Percentiles rank a stretch among this genome's conserved stretches.
These are phyloP conservation scores for Hypomyces perniciosus DNA, from an alignment of 2,329 filamentous ascomycete species.

Conservation along the genomic window DNA sequence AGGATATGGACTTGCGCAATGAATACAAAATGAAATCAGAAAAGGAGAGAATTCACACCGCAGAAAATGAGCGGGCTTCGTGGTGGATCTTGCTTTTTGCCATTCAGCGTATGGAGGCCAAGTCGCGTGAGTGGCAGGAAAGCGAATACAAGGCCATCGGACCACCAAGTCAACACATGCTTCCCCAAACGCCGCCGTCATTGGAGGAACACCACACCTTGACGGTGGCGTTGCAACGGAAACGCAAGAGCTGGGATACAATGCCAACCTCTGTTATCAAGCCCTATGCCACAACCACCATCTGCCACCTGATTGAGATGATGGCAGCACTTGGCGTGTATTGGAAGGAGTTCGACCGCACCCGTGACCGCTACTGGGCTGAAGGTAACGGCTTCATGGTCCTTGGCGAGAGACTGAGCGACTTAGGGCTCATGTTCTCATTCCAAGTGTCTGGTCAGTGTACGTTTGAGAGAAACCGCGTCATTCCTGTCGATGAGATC, in stretches of 20 bases:
- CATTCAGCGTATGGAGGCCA: conserved; percentile 43
- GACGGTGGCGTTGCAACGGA: conserved; percentile 41
- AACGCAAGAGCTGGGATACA: conserved; percentile 44
- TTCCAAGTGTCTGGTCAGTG: conserved; percentile 47
- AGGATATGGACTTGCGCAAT: conserved; percentile 25
- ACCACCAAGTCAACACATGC: conserved; percentile 18
- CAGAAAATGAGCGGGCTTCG: conserved; percentile 50
- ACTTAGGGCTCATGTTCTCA: conserved; percentile 49
- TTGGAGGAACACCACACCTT: conserved; percentile 33
- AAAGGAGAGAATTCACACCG: conserved; percentile 42
- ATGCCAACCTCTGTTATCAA: conserved; percentile 43
- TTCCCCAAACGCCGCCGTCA: conserved; percentile 20
- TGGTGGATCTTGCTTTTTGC: conserved; percentile 47
- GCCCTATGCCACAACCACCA: conserved; percentile 49
- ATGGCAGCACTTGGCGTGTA: conserved; percentile 49
- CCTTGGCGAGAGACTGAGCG: conserved; percentile 38
- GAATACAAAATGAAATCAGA: conserved; percentile 19
- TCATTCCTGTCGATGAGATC: conserved; percentile 47
- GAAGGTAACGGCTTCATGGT: conserved; percentile 51
- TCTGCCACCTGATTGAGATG: conserved; percentile 50
- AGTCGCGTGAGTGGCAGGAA: conserved; percentile 42
- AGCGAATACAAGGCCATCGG: conserved; percentile 23
- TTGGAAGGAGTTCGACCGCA: conserved; percentile 53
- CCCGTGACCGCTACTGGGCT: conserved; percentile 44
- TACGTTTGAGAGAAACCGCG: conserved; percentile 42